These are phyloP conservation scores for Auxenochlorella protothecoides DNA, from an alignment of 139 green algal species.

Conservation along the genomic window DNA sequence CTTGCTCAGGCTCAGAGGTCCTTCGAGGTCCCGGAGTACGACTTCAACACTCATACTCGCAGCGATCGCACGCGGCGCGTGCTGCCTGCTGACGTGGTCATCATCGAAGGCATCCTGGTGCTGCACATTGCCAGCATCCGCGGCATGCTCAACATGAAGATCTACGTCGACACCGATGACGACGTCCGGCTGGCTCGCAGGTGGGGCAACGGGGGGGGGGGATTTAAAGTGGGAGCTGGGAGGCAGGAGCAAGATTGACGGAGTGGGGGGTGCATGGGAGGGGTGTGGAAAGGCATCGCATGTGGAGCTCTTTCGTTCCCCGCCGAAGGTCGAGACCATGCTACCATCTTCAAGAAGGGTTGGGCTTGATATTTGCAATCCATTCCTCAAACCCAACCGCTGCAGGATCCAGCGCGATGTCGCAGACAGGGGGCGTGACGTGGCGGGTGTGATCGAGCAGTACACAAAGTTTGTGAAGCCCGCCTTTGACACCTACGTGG, in stretches of 20 bases:
- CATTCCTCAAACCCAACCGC: background rate
- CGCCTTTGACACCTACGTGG: slow-evolving; percentile 83
- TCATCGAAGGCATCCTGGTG: slow-evolving; percentile 95
- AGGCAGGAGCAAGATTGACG: no score
- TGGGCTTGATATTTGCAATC: no score
- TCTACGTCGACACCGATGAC: slow-evolving; percentile 83
- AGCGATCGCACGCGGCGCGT: slow-evolving; percentile 38
- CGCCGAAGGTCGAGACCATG: no score
- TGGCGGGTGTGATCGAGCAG: slow-evolving; percentile 88
- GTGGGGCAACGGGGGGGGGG: background rate
- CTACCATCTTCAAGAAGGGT: no score
- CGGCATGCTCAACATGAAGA: slow-evolving; percentile 86
- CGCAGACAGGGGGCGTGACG: slow-evolving; percentile 65
- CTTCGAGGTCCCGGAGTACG: slow-evolving; percentile 84
- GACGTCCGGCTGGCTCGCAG: slow-evolving; percentile 82
- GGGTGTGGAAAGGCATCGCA: no score
- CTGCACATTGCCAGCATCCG: slow-evolving; percentile 74
- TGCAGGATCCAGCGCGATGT: slow-evolving; percentile 87
- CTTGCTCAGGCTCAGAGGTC: slow-evolving; percentile 1
- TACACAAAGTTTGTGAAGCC: slow-evolving; percentile 94
- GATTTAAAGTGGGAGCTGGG: no score
- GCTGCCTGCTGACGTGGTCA: slow-evolving; percentile 86
- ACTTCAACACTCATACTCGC: slow-evolving; percentile 79
- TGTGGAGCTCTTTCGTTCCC: no score
- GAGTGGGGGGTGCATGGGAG: no score